Conservation (phyloP, 192 early-diverging fungal genomes). For the Entomortierella lignicola region DNA sequence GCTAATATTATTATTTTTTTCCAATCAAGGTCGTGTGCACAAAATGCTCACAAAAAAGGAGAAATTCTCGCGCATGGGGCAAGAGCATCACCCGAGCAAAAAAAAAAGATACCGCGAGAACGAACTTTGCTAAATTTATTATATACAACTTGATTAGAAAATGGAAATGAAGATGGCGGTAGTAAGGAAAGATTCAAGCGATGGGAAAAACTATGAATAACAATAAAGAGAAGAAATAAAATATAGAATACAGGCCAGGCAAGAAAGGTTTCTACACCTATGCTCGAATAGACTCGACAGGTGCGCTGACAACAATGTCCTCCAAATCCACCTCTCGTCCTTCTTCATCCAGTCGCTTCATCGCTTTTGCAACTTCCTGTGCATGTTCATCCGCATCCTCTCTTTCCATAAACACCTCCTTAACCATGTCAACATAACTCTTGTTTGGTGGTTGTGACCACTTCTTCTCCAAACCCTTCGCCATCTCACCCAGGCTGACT, state of each 20-base stretch:
- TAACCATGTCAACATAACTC: slow-evolving; percentile 50
- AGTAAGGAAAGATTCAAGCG: not conserved
- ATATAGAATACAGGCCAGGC: no score
- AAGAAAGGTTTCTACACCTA: not conserved
- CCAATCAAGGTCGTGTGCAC: not conserved
- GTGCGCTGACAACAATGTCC: slow-evolving; percentile 51
- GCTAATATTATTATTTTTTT: no score
- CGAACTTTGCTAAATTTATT: no score
- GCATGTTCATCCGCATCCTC: slow-evolving; percentile 44
- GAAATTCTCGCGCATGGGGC: not conserved
- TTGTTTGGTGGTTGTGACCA: slow-evolving; percentile 53
- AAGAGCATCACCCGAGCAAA: no score
- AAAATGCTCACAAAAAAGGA: slow-evolving; percentile 3
- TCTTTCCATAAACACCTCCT: slow-evolving; percentile 47
- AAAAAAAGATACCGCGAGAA: no score
- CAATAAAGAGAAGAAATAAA: no score
- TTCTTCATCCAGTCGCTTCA: slow-evolving; percentile 38
- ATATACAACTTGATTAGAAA: not conserved
- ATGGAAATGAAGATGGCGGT: not conserved
- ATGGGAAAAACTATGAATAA: no score
- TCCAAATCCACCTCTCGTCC: slow-evolving; percentile 38
- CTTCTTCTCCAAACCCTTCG: slow-evolving; percentile 53
- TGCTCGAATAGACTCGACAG: slow-evolving; percentile 1
- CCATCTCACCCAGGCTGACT: slow-evolving; percentile 54
- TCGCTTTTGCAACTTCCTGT: slow-evolving; percentile 26